phyloP scores from a whole-genome alignment of 495 filamentous ascomycete species.

The Extremus antarcticus region DNA sequence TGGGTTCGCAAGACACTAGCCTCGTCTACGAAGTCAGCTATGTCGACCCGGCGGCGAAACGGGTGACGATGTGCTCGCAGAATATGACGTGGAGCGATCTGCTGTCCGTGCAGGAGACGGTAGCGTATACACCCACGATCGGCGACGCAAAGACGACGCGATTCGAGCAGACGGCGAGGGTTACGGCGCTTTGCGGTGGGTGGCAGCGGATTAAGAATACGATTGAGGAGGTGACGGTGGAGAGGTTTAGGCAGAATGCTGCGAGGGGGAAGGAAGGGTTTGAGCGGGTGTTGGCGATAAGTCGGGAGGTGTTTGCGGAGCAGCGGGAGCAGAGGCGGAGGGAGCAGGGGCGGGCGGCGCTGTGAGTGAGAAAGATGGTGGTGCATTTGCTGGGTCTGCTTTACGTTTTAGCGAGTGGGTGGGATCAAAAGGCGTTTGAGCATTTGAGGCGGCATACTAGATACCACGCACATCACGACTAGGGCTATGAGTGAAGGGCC shows the following conservation, averaged over 20 bases:
- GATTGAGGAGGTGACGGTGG: slow-evolving; percentile 84
- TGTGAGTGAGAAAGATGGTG: neutral
- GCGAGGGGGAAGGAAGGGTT: slow-evolving; percentile 82
- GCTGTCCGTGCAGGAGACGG: slow-evolving; percentile 79
- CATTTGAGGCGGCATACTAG: neutral
- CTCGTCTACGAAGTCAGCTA: slow-evolving; percentile 93
- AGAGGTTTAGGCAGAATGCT: slow-evolving; percentile 84
- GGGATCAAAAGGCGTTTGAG: neutral
- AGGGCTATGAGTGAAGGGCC: neutral
- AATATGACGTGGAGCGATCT: slow-evolving; percentile 88
- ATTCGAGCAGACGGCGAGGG: slow-evolving; percentile 79
- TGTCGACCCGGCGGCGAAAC: slow-evolving; percentile 69
- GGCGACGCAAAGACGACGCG: slow-evolving; percentile 47
- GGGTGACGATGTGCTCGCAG: slow-evolving; percentile 84
- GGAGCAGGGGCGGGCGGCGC: slow-evolving; percentile 10
- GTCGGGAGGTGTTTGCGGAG: slow-evolving; percentile 80
- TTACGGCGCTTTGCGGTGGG: slow-evolving; percentile 87
- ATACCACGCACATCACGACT: neutral
- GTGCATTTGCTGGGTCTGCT: neutral
- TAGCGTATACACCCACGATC: slow-evolving; percentile 50
- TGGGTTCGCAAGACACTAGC: slow-evolving; percentile 65
- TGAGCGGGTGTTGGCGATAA: slow-evolving; percentile 88
- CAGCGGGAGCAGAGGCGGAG: slow-evolving; percentile 47
- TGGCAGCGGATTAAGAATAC: slow-evolving; percentile 91
- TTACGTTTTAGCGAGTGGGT: neutral